Conservation (phyloP, 2,329 filamentous ascomycete genomes). For the Verticillium tricorpus region DNA sequence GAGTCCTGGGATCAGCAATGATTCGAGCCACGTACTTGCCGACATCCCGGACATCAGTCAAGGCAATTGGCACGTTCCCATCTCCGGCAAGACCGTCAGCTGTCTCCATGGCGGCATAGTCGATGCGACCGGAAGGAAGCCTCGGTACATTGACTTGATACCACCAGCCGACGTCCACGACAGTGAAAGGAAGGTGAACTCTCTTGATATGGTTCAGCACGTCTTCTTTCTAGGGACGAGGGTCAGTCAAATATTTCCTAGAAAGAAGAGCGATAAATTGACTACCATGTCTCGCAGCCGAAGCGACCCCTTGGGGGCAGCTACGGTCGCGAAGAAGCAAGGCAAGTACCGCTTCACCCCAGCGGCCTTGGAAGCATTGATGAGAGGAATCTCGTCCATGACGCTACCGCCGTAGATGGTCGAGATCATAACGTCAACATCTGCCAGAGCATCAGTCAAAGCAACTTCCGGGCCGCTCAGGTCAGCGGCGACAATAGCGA, state of each 20-base stretch:
- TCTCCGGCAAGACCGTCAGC: slow-evolving; percentile 35
- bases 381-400: slow-evolving; percentile 38
- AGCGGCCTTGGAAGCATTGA: slow-evolving; percentile 40
- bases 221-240: slow-evolving; percentile 34
- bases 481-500: slow-evolving; percentile 39
- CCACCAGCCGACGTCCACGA: slow-evolving; percentile 57
- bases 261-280: not conserved
- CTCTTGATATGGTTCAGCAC: slow-evolving; percentile 43
- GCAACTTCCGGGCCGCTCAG: slow-evolving; percentile 15
- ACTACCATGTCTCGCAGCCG: slow-evolving; percentile 14
- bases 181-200: slow-evolving; percentile 45
- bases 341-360: slow-evolving; percentile 49
- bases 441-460: slow-evolving; percentile 23
- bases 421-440: slow-evolving; percentile 40
- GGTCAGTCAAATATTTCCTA: not conserved
- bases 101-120: slow-evolving; percentile 32
- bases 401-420: slow-evolving; percentile 29
- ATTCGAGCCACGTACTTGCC: slow-evolving; percentile 46
- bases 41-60: slow-evolving; percentile 46
- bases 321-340: slow-evolving; percentile 37
- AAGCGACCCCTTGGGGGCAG: slow-evolving; percentile 23
- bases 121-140: slow-evolving; percentile 26
- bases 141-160: slow-evolving; percentile 36
- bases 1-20: slow-evolving; percentile 43
- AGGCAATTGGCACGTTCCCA: slow-evolving; percentile 34